These are phyloP conservation scores for Cyclocybe cylindracea DNA, from an alignment of 768 basidiomycete species.

Conservation along the genomic window DNA sequence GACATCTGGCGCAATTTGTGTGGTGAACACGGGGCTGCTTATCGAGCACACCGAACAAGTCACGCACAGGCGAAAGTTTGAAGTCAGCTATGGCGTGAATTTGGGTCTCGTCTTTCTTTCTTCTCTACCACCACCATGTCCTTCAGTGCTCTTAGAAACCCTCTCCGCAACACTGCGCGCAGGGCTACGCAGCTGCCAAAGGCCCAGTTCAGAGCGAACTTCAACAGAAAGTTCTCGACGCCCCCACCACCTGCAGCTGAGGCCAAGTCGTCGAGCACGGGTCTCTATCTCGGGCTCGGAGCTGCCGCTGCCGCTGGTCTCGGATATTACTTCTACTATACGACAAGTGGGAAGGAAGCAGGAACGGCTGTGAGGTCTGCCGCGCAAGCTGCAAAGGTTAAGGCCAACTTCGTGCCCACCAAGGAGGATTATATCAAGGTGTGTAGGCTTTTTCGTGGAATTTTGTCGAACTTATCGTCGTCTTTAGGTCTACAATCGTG, in stretches of 20 bases:
- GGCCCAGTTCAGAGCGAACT: slow-evolving; percentile 38
- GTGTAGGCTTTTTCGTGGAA: slow-evolving; percentile 3
- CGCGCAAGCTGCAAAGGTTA: slow-evolving; percentile 61
- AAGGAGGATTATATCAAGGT: slow-evolving; percentile 93
- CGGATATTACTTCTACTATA: slow-evolving; percentile 63
- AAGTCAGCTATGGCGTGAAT: slow-evolving; percentile 8
- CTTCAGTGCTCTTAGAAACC: slow-evolving; percentile 50
- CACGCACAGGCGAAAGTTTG: slow-evolving; percentile 6
- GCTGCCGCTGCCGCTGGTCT: slow-evolving; percentile 59
- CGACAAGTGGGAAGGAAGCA: slow-evolving; percentile 50
- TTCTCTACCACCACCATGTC: slow-evolving; percentile 46
- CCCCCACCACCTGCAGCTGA: slow-evolving; percentile 35
- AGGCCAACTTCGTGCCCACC: slow-evolving; percentile 69
- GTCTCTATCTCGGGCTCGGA: slow-evolving; percentile 62
- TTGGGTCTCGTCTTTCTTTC: slow-evolving; percentile 11
- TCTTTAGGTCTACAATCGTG: slow-evolving; percentile 82
- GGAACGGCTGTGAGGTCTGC: slow-evolving; percentile 60
- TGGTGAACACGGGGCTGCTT: no score
- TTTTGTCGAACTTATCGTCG: not conserved
- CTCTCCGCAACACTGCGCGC: slow-evolving; percentile 50
- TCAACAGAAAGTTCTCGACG: slow-evolving; percentile 61
- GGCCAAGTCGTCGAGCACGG: slow-evolving; percentile 57
- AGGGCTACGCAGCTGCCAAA: slow-evolving; percentile 30
- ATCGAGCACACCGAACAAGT: not conserved
- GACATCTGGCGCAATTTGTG: no score